These are phyloP conservation scores for Cytospora piceae DNA, from an alignment of 2,329 filamentous ascomycete genomes.

Conservation along the genomic window DNA sequence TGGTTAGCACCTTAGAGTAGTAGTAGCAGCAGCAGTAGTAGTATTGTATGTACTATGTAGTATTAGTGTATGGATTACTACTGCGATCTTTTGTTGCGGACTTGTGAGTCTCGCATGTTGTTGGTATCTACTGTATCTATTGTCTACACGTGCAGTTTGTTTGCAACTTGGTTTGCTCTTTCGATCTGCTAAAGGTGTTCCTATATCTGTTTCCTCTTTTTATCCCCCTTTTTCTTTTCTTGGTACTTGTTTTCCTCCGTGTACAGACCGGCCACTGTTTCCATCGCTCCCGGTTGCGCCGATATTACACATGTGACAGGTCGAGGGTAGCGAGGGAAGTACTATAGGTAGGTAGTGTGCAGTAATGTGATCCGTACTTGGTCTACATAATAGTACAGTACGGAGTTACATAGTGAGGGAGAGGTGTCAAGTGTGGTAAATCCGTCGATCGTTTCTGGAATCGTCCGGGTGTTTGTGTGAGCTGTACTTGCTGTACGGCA, in stretches of 20 bases:
- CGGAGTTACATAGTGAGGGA: too few species aligned
- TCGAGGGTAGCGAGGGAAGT: conserved; percentile 6
- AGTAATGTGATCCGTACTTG: not conserved
- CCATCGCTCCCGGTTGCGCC: conserved; percentile 23
- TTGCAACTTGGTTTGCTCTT: not conserved
- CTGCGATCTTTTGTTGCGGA: conserved; percentile 12
- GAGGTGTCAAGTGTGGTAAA: not conserved
- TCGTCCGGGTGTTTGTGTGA: conserved; percentile 17
- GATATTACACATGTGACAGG: conserved; percentile 15
- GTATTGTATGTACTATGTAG: not conserved
- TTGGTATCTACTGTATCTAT: not conserved
- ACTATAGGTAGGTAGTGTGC: not conserved
- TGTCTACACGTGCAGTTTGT: not conserved
- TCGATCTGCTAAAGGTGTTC: too few species aligned
- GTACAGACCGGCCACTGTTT: conserved; percentile 20
- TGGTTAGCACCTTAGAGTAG: conserved; percentile 3
- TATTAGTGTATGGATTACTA: too few species aligned
- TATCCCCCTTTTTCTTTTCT: too few species aligned
- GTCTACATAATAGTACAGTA: not conserved
- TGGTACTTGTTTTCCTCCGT: not conserved
- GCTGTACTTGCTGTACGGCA: conserved; percentile 1
- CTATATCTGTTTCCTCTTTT: too few species aligned
- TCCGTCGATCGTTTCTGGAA: conserved; percentile 20
- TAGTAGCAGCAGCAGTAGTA: too few species aligned
- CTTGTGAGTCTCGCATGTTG: not conserved